Conservation (phyloP, 352 stramenopile genomes). For the Phytophthora syringae region DNA sequence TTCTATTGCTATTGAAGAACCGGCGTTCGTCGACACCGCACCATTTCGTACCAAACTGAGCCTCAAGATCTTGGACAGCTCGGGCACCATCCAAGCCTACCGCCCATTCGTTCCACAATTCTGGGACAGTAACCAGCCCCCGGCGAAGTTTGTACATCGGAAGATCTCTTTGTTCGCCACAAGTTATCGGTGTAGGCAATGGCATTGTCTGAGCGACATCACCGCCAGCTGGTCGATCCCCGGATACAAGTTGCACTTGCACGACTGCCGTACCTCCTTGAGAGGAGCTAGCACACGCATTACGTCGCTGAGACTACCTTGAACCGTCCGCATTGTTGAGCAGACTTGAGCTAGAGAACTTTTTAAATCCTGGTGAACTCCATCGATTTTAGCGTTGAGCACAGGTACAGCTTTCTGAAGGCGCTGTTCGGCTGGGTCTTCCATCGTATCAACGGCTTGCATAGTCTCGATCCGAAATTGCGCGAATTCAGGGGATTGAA, state of each 20-base stretch:
- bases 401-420: neutral
- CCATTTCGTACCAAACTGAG: neutral
- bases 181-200: too few species aligned
- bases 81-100: neutral
- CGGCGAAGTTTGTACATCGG: too few species aligned
- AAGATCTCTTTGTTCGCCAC: too few species aligned
- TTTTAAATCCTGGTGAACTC: slow-evolving; percentile 4
- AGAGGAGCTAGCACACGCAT: neutral
- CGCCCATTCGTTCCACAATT: neutral
- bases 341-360: neutral
- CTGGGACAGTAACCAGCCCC: neutral
- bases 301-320: neutral
- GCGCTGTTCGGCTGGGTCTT: neutral
- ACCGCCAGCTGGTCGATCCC: too few species aligned
- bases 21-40: neutral
- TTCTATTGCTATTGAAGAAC: neutral
- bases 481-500: neutral
- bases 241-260: too few species aligned
- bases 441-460: neutral
- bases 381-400: neutral
- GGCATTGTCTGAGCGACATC: too few species aligned
- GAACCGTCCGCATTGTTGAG: neutral
- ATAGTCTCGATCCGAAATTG: neutral
- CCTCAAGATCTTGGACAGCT: neutral
- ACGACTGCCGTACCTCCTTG: too few species aligned